phyloP scores from a whole-genome alignment of 176 grass and related monocot species.

The Luzula sylvatica region DNA sequence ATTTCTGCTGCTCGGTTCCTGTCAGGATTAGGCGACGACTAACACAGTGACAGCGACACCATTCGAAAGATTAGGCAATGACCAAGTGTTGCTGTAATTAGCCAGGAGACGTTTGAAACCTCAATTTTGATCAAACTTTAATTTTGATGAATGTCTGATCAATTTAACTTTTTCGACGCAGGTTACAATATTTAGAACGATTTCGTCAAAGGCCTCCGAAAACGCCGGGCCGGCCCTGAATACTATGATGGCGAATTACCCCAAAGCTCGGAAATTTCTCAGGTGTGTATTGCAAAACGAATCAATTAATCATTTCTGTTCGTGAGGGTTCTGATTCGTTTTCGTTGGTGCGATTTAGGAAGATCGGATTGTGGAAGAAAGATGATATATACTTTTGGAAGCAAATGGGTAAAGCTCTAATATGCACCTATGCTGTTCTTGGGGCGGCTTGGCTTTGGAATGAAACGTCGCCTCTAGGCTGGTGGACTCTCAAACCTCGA shows the following conservation, averaged over 20 bases:
- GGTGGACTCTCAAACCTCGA: constrained; percentile 77
- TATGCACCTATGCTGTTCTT: constrained; percentile 60
- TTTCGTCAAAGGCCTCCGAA: no score
- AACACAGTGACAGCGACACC: no score
- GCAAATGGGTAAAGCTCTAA: constrained; percentile 70
- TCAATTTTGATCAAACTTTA: no score
- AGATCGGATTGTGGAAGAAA: constrained; percentile 41
- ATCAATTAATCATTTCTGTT: neutral
- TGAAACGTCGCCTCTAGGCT: constrained; percentile 62
- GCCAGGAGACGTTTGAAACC: no score
- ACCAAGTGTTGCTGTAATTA: no score
- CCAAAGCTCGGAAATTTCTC: constrained; percentile 38
- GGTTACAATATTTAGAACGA: no score
- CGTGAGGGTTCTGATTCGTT: neutral
- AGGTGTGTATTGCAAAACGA: constrained; percentile 21
- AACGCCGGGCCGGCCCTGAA: no score
- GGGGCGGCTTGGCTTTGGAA: constrained; percentile 62
- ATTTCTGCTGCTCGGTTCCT: no score
- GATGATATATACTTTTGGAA: constrained; percentile 63
- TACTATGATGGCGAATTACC: constrained; percentile 38
- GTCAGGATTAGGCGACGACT: no score
- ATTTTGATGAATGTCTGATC: no score
- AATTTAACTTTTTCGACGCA: no score
- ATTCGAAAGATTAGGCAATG: no score
- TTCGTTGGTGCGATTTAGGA: constrained; percentile 20